These are phyloP conservation scores for Lagenidium sp. DNA, from an alignment of 352 stramenopile species.

Conservation along the genomic window DNA sequence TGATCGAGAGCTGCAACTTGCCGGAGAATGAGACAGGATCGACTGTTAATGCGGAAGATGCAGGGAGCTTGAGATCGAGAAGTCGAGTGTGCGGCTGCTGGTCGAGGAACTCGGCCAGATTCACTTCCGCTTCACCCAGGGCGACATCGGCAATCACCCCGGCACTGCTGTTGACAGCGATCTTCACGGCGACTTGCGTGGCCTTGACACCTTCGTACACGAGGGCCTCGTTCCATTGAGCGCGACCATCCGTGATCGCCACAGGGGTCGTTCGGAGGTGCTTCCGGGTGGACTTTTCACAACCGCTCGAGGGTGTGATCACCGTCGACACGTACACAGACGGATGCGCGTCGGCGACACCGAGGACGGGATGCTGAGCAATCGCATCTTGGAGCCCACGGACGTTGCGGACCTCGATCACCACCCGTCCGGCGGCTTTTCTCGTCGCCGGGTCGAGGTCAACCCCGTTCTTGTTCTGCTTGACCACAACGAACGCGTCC, in stretches of 20 bases:
- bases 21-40: conserved; percentile 30
- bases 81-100: conserved; percentile 46
- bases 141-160: conserved; percentile 58
- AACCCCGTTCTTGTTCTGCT: conserved; percentile 75
- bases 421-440: conserved; percentile 44
- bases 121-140: conserved; percentile 54
- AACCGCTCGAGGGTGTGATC: conserved; percentile 45
- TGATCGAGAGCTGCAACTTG: conserved; percentile 45
- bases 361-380: conserved; percentile 22
- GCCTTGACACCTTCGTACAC: conserved; percentile 60
- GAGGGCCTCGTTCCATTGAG: conserved; percentile 40
- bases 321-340: conserved; percentile 50
- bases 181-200: conserved; percentile 55
- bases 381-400: conserved; percentile 23
- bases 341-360: conserved; percentile 7
- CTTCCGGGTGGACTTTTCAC: conserved; percentile 67
- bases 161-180: conserved; percentile 43
- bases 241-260: conserved; percentile 11
- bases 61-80: conserved; percentile 36
- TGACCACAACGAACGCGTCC: conserved; percentile 19
- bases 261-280: conserved; percentile 33
- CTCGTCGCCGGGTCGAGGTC: conserved; percentile 42
- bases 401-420: conserved; percentile 38
- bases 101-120: conserved; percentile 39
- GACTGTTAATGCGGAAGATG: too few species aligned